These are phyloP conservation scores for Cornus florida DNA, from an alignment of 148 eudicot species.

Conservation along the genomic window DNA sequence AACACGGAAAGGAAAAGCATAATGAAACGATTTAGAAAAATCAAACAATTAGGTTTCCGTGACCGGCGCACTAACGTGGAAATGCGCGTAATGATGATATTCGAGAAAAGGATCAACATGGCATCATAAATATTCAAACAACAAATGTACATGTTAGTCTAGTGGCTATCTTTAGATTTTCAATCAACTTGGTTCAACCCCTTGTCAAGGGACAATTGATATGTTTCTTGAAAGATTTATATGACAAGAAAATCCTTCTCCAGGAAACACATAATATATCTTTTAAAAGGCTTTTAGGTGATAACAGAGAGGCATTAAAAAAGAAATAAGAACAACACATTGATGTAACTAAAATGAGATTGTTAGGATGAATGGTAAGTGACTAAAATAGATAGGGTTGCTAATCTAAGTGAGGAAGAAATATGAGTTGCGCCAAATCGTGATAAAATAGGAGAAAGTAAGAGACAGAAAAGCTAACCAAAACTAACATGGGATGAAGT, in stretches of 20 bases:
- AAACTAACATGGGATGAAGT: too few species aligned
- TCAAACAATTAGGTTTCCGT: neutral
- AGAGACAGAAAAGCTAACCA: too few species aligned
- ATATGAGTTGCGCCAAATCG: too few species aligned
- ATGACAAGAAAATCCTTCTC: neutral
- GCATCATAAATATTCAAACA: conserved; percentile 11
- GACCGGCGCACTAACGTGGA: neutral
- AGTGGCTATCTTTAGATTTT: conserved; percentile 15
- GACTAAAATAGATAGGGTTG: too few species aligned
- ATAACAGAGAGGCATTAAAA: too few species aligned
- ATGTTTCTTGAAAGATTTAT: neutral
- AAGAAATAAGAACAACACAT: too few species aligned
- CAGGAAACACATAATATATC: too few species aligned
- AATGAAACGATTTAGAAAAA: neutral
- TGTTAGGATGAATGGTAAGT: too few species aligned
- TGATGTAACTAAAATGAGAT: too few species aligned
- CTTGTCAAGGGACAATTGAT: conserved; percentile 8
- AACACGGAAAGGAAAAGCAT: neutral
- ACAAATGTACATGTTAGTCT: neutral
- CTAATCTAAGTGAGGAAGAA: too few species aligned
- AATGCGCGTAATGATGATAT: conserved; percentile 13
- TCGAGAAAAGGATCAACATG: neutral
- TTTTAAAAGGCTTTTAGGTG: too few species aligned
- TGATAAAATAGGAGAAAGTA: too few species aligned
- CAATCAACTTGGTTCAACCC: conserved; percentile 14